Conservation (phyloP, 495 filamentous ascomycete species). For the Talaromyces wortmannii region DNA sequence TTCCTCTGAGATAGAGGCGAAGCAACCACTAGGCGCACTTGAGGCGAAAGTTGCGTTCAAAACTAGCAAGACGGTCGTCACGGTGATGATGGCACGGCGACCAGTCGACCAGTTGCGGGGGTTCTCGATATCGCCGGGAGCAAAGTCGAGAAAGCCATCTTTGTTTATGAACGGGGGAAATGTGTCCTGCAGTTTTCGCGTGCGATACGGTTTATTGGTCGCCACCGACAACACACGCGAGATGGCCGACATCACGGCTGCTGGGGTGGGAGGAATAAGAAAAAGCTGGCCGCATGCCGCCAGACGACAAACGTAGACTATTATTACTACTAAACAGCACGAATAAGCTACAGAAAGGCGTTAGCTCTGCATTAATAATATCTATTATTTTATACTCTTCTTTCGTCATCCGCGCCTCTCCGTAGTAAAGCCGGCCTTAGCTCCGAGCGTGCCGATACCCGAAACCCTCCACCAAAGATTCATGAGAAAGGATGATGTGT, state of each 20-base stretch:
- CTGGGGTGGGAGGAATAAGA: too few relatives aligned
- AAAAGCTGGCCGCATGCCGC: too few relatives aligned
- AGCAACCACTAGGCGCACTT: constrained; percentile 40
- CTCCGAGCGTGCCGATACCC: too few relatives aligned
- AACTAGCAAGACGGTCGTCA: constrained; percentile 36
- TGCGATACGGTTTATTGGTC: constrained; percentile 29
- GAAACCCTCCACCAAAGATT: too few relatives aligned
- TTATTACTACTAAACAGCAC: too few relatives aligned
- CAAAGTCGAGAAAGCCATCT: constrained; percentile 38
- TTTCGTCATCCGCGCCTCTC: too few relatives aligned
- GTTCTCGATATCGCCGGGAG: constrained; percentile 38
- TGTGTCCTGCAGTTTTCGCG: constrained; percentile 11
- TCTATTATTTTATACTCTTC: too few relatives aligned
- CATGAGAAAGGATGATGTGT: too few relatives aligned
- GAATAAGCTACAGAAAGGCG: too few relatives aligned
- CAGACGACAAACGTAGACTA: too few relatives aligned
- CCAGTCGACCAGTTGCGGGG: constrained; percentile 43
- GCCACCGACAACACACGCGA: constrained; percentile 24
- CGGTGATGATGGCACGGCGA: constrained; percentile 36
- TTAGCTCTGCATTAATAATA: too few relatives aligned
- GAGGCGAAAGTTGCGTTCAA: constrained; percentile 49
- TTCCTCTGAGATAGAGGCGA: constrained; percentile 32
- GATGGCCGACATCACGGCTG: constrained; percentile 12
- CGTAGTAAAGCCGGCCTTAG: too few relatives aligned
- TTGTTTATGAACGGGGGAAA: constrained; percentile 27